Evolutionary conservation across 2,329 filamentous ascomycete species (phyloP), one percentile per base, ranked within the genome.

Genomic region (Aspergillus fumigatiaffinis): DNA sequence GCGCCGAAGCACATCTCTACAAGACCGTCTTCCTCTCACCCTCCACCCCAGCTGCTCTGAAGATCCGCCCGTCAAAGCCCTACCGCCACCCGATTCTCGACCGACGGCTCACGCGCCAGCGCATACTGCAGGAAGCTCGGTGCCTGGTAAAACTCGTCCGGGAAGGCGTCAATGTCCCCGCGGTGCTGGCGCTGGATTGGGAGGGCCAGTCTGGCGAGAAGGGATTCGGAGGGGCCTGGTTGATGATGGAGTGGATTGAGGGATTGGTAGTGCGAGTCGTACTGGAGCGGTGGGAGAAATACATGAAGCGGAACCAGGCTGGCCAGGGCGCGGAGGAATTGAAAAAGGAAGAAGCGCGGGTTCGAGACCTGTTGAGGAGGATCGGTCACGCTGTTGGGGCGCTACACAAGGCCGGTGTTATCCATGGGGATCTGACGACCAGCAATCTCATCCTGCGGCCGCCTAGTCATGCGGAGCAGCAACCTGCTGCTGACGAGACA

Each of bases 361-460:
- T 92, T 17, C 77, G 82, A 49, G 79, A 71, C 12, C 76, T 96
- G 59, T 86, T 96, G 84, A 76, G 80, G 50, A 80, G 84, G 61
- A 86, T 96, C 58, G 92, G 91, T 1, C 69, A 72, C 4, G 86
- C 87, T 2, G 84, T 96, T 17, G 92, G 89, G 7, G 82, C 74
- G 54, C 79, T 99, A 79, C 94, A 99, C 79, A 83, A 82, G 54
- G 82, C 86, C n/a, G 93, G 93, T 17, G 84, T 97, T 55, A 87
- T 96, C 58, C 94, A 99, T 77, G 94, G 94, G 44, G 94, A 99
- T 77, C 76, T 99, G 77, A 99, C 94, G 59, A 99, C 92, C 62
- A 97, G 92, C 77, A 99, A 99, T 76, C 82, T 99, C 78, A 97
- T 99, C 88, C 72, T 97, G 64, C 73, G 84, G 59, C 79, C 80